These are phyloP conservation scores for Cymbidium sinense DNA, from an alignment of 106 monocot genomes.

Conservation along the genomic window DNA sequence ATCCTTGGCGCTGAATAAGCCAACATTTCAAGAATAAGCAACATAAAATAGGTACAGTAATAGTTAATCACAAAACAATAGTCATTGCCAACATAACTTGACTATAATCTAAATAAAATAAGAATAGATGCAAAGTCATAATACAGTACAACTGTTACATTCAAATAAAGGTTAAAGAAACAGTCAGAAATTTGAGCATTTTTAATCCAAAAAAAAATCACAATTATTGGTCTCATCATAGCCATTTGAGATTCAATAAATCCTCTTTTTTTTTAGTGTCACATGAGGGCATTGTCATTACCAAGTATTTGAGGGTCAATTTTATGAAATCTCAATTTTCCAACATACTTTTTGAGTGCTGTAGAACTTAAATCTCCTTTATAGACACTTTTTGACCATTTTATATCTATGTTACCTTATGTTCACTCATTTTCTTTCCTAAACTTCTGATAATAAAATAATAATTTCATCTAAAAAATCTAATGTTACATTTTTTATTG, in stretches of 20 bases:
- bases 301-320: too few species aligned
- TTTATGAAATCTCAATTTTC: too few species aligned
- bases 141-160: not conserved
- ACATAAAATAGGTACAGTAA: not conserved
- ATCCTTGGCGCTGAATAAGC: conserved; percentile 60
- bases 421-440: not conserved
- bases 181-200: not conserved
- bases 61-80: not conserved
- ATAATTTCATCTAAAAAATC: not conserved
- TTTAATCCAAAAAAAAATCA: not conserved
- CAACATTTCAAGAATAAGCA: not conserved
- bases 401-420: not conserved
- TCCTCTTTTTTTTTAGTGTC: too few species aligned
- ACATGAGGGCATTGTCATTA: too few species aligned
- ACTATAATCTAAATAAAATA: not conserved
- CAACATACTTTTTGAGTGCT: not conserved
- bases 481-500: not conserved
- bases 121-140: not conserved
- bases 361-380: not conserved
- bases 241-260: too few species aligned
- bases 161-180: not conserved
- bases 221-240: too few species aligned
- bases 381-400: not conserved
- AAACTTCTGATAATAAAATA: not conserved
- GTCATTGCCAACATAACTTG: not conserved